Conservation (phyloP, 352 stramenopile genomes). For the Globisporangium nodosum region DNA sequence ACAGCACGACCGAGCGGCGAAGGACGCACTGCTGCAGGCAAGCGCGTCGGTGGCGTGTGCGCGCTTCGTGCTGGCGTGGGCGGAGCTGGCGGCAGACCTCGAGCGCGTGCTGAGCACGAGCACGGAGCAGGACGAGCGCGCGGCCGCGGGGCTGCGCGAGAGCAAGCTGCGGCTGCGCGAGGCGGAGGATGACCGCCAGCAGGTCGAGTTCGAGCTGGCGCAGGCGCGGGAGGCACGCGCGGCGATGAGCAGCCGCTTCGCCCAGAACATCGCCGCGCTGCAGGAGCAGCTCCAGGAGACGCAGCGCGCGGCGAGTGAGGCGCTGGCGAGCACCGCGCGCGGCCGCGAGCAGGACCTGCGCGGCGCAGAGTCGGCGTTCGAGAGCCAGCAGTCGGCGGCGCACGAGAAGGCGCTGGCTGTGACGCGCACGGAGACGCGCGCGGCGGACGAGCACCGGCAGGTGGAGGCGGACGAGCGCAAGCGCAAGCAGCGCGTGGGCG, state of each 20-base stretch:
- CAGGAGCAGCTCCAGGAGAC: constrained; percentile 43
- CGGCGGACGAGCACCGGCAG: constrained; percentile 35
- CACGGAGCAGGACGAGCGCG: constrained; percentile 48
- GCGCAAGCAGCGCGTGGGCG: constrained; percentile 25
- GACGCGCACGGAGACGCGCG: constrained; percentile 20
- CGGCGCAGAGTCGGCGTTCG: constrained; percentile 11
- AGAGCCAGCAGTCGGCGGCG: constrained; percentile 12
- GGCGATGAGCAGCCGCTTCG: constrained; percentile 23
- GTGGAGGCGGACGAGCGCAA: constrained; percentile 50
- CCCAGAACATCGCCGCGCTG: constrained; percentile 26
- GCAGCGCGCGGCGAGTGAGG: constrained; percentile 29
- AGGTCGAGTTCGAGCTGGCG: constrained; percentile 54
- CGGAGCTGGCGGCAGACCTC: constrained; percentile 33
- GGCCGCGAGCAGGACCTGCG: constrained; percentile 38
- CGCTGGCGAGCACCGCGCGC: constrained; percentile 24
- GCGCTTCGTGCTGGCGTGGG: constrained; percentile 28
- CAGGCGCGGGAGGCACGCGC: constrained; percentile 27
- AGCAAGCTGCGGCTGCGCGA: constrained; percentile 54
- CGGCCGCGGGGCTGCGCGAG: constrained; percentile 27
- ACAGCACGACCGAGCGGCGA: constrained; percentile 34
- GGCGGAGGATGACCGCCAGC: constrained; percentile 51
- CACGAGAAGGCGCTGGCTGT: constrained; percentile 32
- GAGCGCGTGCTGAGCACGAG: constrained; percentile 37
- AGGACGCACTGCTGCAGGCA: constrained; percentile 35
- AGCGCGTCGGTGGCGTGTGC: constrained; percentile 32